Evolutionary conservation across 2,329 filamentous ascomycete species (phyloP).

Genomic region (Epichloe festucae): DNA sequence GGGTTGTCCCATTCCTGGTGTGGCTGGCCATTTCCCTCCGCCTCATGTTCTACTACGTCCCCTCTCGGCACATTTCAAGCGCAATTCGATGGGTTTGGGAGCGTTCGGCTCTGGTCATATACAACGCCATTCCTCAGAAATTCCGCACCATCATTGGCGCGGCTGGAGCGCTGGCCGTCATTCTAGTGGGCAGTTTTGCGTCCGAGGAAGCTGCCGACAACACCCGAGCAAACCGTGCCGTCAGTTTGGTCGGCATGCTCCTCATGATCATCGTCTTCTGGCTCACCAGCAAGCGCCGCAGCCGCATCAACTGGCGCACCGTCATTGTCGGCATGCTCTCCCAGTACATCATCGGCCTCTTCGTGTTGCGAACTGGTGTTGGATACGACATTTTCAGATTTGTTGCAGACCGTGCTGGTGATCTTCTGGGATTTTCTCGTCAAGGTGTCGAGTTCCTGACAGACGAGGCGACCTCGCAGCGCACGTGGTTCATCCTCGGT

Average conservation of each 20-base stretch:
- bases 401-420: conserved; percentile 60
- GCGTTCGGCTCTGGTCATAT: conserved; percentile 45
- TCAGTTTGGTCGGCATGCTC: conserved; percentile 66
- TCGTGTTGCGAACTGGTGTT: conserved; percentile 67
- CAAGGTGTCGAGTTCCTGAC: conserved; percentile 61
- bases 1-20: conserved; percentile 73
- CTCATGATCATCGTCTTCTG: conserved; percentile 59
- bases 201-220: conserved; percentile 62
- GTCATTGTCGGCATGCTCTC: conserved; percentile 81
- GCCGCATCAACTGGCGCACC: conserved; percentile 55
- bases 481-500: conserved; percentile 57
- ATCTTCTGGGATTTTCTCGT: conserved; percentile 62
- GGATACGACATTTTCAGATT: conserved; percentile 90
- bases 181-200: conserved; percentile 67
- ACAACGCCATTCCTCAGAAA: conserved; percentile 51
- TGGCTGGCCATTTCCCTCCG: conserved; percentile 66
- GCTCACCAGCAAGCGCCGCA: conserved; percentile 57
- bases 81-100: conserved; percentile 58
- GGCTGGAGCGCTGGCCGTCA: conserved; percentile 50
- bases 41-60: conserved; percentile 61
- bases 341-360: conserved; percentile 80
- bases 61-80: conserved; percentile 50
- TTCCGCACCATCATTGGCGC: conserved; percentile 51
- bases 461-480: conserved; percentile 26
- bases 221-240: conserved; percentile 63